phyloP scores from a whole-genome alignment of 2,329 filamentous ascomycete species.

The Curvularia eragrostidis region DNA sequence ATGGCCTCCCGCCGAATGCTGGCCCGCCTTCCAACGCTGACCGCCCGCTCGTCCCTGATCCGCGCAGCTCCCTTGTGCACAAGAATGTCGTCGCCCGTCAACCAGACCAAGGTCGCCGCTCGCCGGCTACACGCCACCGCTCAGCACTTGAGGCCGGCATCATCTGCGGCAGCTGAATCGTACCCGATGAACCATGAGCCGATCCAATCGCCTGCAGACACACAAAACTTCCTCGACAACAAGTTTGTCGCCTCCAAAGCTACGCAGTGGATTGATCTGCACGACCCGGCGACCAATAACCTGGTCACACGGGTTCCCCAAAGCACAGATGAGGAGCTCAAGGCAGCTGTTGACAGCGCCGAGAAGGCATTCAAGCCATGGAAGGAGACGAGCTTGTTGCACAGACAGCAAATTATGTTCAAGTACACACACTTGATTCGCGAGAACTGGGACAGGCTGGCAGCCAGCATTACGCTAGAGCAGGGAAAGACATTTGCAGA shows the following conservation, averaged over 20 bases:
- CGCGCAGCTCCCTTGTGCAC: conserved; percentile 45
- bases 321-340: conserved; percentile 78
- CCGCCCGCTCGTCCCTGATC: conserved; percentile 46
- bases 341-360: conserved; percentile 76
- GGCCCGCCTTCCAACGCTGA: conserved; percentile 52
- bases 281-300: conserved; percentile 86
- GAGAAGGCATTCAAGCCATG: conserved; percentile 77
- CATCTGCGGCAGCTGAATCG: conserved; percentile 59
- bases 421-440: conserved; percentile 80
- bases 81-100: conserved; percentile 50
- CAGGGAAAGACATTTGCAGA: conserved; percentile 90
- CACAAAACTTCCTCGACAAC: conserved; percentile 84
- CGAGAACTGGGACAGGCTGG: conserved; percentile 84
- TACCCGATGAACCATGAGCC: conserved; percentile 77
- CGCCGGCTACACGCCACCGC: conserved; percentile 63
- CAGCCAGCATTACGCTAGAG: conserved; percentile 84
- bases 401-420: conserved; percentile 86
- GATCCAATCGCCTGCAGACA: conserved; percentile 71
- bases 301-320: conserved; percentile 83
- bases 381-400: conserved; percentile 74
- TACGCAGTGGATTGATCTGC: conserved; percentile 76
- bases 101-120: conserved; percentile 50
- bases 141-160: conserved; percentile 57
- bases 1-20: conserved; percentile 58
- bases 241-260: conserved; percentile 73